Percentiles rank a stretch among this genome's conserved stretches.
These are phyloP conservation scores for Nepenthes gracilis DNA, from an alignment of 148 eudicot species.

Conservation along the genomic window DNA sequence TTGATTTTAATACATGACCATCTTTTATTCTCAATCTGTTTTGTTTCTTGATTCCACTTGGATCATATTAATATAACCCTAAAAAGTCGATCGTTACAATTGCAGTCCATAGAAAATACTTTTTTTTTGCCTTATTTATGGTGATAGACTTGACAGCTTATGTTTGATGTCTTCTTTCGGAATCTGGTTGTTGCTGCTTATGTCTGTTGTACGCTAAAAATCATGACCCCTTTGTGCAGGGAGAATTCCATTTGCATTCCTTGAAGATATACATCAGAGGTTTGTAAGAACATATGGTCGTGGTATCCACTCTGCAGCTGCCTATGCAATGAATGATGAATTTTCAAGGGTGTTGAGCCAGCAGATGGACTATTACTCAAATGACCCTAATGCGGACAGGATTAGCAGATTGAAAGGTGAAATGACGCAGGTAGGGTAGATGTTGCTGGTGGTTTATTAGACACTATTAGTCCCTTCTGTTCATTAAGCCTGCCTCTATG, in stretches of 20 bases:
- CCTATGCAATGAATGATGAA: slow-evolving; percentile 97
- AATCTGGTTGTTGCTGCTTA: neutral
- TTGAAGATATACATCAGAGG: slow-evolving; percentile 94
- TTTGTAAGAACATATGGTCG: slow-evolving; percentile 89
- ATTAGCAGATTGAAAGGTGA: slow-evolving; percentile 86
- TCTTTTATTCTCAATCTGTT: no score
- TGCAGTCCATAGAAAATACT: no score
- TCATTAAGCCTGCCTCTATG: neutral
- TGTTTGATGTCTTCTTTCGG: neutral
- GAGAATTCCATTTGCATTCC: slow-evolving; percentile 91
- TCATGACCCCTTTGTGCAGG: slow-evolving; percentile 31
- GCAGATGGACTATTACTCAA: slow-evolving; percentile 86
- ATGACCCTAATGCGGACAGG: slow-evolving; percentile 88
- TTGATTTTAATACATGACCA: neutral
- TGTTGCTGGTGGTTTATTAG: neutral
- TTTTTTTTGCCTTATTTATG: no score
- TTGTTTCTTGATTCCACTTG: neutral
- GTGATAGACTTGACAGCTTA: neutral
- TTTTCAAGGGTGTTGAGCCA: slow-evolving; percentile 92
- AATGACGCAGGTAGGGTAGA: slow-evolving; percentile 76
- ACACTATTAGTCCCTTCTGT: neutral
- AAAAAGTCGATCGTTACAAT: no score
- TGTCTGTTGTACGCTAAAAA: neutral
- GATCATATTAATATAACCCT: no score
- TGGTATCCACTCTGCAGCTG: slow-evolving; percentile 67